Evolutionary conservation across 106 monocot species (phyloP), one percentile per base, ranked within the genome.

Genomic region (Narthecium ossifragum): DNA sequence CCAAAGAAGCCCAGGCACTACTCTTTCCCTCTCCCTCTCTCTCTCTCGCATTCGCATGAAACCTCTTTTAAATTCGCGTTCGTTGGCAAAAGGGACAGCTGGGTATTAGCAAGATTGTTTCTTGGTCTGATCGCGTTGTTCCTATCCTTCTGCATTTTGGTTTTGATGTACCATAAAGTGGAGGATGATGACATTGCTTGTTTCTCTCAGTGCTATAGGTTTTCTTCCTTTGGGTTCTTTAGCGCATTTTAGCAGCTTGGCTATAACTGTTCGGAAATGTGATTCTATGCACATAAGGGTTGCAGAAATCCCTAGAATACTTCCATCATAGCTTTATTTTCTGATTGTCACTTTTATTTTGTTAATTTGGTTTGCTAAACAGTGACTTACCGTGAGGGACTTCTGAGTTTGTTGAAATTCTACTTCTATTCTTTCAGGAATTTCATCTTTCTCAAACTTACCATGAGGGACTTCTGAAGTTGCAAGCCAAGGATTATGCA

Each of bases 361-460:
- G 18, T 1, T 9, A 24, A 22, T 4, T 49, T 36, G 36, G 9
- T 22, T 49, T 24, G 8, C 21, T 49, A 49, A 24, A 22, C 23
- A 22, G 4, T 49, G 49, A 18, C 43, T 43, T 43, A 18, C 43
- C 18, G 18, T 7, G 2, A 17, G 17, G 18, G n/a, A n/a, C n/a
- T n/a, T n/a, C 43, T 43, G 43, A 13, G 3, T 17, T 2, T 13
- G 18, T 17, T 43, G 43, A 43, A 0, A 22, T 2, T 1, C 30
- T 29, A 2, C 30, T 32, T 34, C 9, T 61, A 2, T 45, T 26
- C 9, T 58, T 63, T 37, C 60, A 84, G 90, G 90, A 98, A 67
- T 98, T 81, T 72, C 79, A 83, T 76, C 86, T 98, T 78, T 81
- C 87, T 66, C 90, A 98, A 36, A 90, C 73, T 38, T 98, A 98